These are phyloP conservation scores for Thamnidium elegans DNA, from an alignment of 192 early-diverging fungal species.

Conservation along the genomic window DNA sequence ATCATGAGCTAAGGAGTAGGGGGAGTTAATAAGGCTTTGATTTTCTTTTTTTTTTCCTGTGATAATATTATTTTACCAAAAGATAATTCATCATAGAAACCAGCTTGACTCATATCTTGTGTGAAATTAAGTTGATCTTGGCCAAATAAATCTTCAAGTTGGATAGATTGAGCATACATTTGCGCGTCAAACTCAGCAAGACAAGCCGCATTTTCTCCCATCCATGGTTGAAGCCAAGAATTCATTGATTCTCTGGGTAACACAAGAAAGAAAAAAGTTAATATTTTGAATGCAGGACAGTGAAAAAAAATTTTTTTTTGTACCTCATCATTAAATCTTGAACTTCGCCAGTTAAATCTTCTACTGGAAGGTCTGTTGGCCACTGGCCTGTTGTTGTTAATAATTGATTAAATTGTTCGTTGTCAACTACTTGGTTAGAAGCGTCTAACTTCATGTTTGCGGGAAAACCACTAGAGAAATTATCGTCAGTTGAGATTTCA, in stretches of 20 bases:
- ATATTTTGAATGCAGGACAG: not conserved
- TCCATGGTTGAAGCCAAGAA: slow-evolving; percentile 29
- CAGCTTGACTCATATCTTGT: not conserved
- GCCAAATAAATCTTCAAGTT: slow-evolving; percentile 32
- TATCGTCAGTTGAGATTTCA: not conserved
- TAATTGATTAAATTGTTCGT: slow-evolving; percentile 16
- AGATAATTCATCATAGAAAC: slow-evolving; percentile 38
- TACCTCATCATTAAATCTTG: slow-evolving; percentile 36
- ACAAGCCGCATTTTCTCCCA: slow-evolving; percentile 1
- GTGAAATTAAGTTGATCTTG: slow-evolving; percentile 22
- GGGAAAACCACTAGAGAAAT: slow-evolving; percentile 6
- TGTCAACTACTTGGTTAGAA: not conserved
- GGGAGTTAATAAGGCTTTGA: not conserved
- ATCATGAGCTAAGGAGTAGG: slow-evolving; percentile 1
- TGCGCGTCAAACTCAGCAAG: slow-evolving; percentile 23
- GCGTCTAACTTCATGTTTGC: not conserved
- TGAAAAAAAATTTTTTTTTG: not conserved
- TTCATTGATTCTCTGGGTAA: slow-evolving; percentile 27
- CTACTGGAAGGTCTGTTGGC: slow-evolving; percentile 24
- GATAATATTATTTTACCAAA: slow-evolving; percentile 23
- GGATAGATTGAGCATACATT: slow-evolving; percentile 26
- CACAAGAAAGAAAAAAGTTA: not conserved
- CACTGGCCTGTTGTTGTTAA: slow-evolving; percentile 9
- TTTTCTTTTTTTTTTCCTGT: too few relatives aligned
- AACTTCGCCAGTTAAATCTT: slow-evolving; percentile 37